Base-by-base conservation (phyloP, 106 monocot species). In the Dioscorea dumetorum region DNA sequence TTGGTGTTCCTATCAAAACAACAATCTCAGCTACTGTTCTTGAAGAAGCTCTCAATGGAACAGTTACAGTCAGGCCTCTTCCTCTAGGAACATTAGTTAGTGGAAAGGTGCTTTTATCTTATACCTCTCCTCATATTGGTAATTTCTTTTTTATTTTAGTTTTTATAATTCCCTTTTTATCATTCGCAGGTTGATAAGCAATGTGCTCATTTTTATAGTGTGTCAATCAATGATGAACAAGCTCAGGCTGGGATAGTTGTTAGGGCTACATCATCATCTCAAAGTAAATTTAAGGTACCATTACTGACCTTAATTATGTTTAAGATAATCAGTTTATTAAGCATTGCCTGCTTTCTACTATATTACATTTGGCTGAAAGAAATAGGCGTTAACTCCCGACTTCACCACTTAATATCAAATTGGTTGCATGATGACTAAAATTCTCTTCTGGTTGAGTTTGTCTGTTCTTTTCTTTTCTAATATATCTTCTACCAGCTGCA, bases 261-360 rank as follows among this genome's bases (percentile, higher is more conserved):
- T 48, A 86, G 95, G 79, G 95, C 84, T 64, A 84, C 82, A 22
- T 97, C 95, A 57, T 63, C 91, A 61, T 76, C 89, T 41, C 95
- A 97, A 79, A 97, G 95, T 81, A 97, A 97, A 97, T 97, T 97
- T 64, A 97, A 97, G 84, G 95, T 92, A 71, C 41, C 3, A 3
- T 28, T 20, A n/a, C 21, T 35, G 31, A 16, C 15, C 0, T 54
- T 41, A 41, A 41, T 41, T 28, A 28, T 28, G 28, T 28, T 28
- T 28, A 28, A 28, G 28, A 28, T 28, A 28, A 28, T 28, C 28
- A 41, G 41, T 41, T 41, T 41, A 6, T 41, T 41, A 6, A 41
- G 41, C 41, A 41, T 41, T 10, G 10, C 41, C 41, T 10, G 6
- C 41, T 41, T 41, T 41, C 41, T 41, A 41, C 6, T 41, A 10